Conservation (phyloP, 2,329 filamentous ascomycete species). For the Botrytis fragariae region DNA sequence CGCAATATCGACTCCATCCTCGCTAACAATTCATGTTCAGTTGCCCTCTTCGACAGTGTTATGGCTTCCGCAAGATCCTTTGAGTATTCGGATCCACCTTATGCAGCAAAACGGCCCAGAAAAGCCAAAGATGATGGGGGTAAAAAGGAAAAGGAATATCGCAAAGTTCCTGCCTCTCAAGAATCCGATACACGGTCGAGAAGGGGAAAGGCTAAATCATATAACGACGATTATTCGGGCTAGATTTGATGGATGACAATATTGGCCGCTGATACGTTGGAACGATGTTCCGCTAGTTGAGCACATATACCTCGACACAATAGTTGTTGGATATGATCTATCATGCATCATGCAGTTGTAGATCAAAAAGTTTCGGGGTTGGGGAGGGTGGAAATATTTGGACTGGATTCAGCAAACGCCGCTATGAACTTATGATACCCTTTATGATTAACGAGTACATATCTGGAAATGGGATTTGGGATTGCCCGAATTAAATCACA, state of each 20-base stretch:
- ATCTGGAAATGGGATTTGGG: no score
- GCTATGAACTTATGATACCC: conserved; percentile 9
- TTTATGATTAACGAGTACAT: neutral
- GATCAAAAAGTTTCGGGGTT: neutral
- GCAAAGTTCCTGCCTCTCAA: conserved; percentile 3
- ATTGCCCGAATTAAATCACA: neutral
- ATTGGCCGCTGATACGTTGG: no score
- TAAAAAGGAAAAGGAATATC: conserved; percentile 7
- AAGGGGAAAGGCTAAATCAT: conserved; percentile 8
- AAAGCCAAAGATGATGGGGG: neutral
- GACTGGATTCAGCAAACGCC: neutral
- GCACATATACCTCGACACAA: neutral
- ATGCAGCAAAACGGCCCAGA: neutral
- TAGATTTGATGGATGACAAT: neutral
- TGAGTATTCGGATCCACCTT: conserved; percentile 2
- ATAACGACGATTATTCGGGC: conserved; percentile 5
- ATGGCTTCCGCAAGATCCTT: conserved; percentile 31
- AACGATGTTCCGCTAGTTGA: neutral
- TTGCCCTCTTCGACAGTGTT: conserved; percentile 30
- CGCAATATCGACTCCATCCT: neutral
- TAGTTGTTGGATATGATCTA: neutral
- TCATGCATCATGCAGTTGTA: neutral
- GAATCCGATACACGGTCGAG: conserved; percentile 11
- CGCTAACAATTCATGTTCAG: conserved; percentile 1
- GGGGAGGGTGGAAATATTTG: neutral